These are phyloP conservation scores for Alisma plantagoaquatica DNA, from an alignment of 106 monocot species.

Conservation along the genomic window DNA sequence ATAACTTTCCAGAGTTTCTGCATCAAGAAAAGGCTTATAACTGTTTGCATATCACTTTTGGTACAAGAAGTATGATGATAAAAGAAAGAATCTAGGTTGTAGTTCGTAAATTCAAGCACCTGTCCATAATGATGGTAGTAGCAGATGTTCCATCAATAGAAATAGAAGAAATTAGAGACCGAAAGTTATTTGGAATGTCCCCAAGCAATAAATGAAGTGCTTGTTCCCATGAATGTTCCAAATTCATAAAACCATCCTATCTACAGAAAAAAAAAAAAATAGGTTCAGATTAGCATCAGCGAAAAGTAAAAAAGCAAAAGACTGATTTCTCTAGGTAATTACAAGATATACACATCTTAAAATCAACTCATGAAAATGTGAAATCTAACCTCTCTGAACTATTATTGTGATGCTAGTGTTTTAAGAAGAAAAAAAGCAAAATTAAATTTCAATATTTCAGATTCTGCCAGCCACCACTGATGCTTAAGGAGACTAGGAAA, in stretches of 20 bases:
- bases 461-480: no score
- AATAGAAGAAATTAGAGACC: conserved; percentile 47
- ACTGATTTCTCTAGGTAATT: neutral
- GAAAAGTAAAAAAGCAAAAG: neutral
- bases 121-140: conserved; percentile 66
- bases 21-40: neutral
- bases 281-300: neutral
- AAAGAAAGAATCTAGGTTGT: neutral
- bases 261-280: conserved; percentile 11
- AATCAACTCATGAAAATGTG: no score
- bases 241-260: conserved; percentile 42
- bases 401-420: no score
- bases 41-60: no score
- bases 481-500: no score
- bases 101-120: conserved; percentile 19
- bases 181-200: conserved; percentile 41
- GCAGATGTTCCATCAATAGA: conserved; percentile 87
- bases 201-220: conserved; percentile 55
- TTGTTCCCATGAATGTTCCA: conserved; percentile 71
- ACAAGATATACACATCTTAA: neutral
- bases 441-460: no score
- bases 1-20: conserved; percentile 47
- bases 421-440: no score
- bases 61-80: neutral
- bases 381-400: no score